These are phyloP conservation scores for Plasmodium gallinaceum DNA, from an alignment of 169 alveolate genomes.

Conservation along the genomic window DNA sequence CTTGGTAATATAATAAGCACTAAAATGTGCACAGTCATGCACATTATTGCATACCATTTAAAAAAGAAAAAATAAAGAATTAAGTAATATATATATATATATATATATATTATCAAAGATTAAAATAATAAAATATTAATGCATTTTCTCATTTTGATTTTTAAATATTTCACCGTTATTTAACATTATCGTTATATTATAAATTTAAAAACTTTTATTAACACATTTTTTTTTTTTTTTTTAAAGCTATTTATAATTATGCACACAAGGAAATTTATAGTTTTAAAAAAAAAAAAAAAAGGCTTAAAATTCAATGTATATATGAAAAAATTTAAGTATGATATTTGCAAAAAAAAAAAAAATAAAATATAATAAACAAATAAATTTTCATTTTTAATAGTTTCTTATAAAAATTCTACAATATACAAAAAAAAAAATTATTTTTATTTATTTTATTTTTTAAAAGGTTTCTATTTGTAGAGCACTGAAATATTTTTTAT, in stretches of 20 bases:
- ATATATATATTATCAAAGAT: not conserved
- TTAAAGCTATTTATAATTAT: slow-evolving; percentile 21
- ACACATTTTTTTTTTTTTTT: slow-evolving; percentile 23
- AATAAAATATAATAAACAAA: slow-evolving; percentile 7
- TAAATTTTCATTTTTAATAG: not conserved
- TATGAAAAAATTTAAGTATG: slow-evolving; percentile 15
- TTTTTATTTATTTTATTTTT: slow-evolving; percentile 15
- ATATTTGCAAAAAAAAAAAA: slow-evolving; percentile 14
- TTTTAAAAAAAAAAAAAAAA: slow-evolving; percentile 22
- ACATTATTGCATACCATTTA: slow-evolving; percentile 24
- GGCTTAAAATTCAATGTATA: slow-evolving; percentile 15
- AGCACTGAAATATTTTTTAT: slow-evolving; percentile 18
- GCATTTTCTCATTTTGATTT: slow-evolving; percentile 6
- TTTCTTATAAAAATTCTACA: not conserved
- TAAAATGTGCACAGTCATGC: slow-evolving; percentile 64
- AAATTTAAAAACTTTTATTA: too few species aligned
- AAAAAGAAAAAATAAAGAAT: slow-evolving; percentile 2
- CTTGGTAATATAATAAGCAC: not conserved
- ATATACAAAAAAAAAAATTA: not conserved
- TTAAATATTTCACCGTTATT: not conserved
- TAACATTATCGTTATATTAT: too few species aligned
- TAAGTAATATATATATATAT: not conserved
- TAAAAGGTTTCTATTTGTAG: slow-evolving; percentile 21
- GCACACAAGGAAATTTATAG: slow-evolving; percentile 35
- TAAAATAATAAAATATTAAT: slow-evolving; percentile 12